phyloP scores from a whole-genome alignment of 2,329 filamentous ascomycete genomes.

The Lachnellula suecica region DNA sequence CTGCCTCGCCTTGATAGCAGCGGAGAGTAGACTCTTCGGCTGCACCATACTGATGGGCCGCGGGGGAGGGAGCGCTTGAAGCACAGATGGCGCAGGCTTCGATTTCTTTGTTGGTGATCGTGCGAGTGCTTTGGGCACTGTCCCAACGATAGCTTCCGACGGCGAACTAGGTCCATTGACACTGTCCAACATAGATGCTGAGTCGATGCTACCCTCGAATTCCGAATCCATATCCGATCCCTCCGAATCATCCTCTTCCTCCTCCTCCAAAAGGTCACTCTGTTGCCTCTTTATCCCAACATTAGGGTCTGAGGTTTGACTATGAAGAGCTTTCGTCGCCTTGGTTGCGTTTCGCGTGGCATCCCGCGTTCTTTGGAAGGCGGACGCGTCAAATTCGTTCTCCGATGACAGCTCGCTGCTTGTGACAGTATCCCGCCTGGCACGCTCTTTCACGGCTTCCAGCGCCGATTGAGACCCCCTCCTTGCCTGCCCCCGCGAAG shows the following conservation, averaged over 20 bases:
- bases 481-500: constrained; percentile 48
- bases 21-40: constrained; percentile 69
- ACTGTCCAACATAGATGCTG: constrained; percentile 67
- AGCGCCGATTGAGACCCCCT: constrained; percentile 71
- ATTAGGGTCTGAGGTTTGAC: constrained; percentile 51
- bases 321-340: constrained; percentile 50
- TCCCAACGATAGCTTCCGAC: constrained; percentile 60
- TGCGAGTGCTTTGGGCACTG: constrained; percentile 58
- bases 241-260: constrained; percentile 56
- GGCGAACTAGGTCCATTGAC: constrained; percentile 58
- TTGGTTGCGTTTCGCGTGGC: constrained; percentile 58
- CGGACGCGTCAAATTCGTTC: constrained; percentile 70
- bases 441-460: constrained; percentile 67
- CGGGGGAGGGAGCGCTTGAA: constrained; percentile 69
- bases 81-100: constrained; percentile 53
- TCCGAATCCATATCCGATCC: constrained; percentile 63
- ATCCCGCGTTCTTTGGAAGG: constrained; percentile 63
- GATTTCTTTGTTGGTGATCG: constrained; percentile 65
- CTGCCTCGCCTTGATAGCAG: constrained; percentile 71
- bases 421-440: constrained; percentile 73
- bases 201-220: constrained; percentile 68
- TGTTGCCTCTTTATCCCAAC: constrained; percentile 31
- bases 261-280: constrained; percentile 50
- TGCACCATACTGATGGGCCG: constrained; percentile 66
- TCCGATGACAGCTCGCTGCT: constrained; percentile 83